Evolutionary conservation across 768 basidiomycete genomes (phyloP), one percentile per base, ranked within the genome.

Genomic region (Pleurotus djamor): DNA sequence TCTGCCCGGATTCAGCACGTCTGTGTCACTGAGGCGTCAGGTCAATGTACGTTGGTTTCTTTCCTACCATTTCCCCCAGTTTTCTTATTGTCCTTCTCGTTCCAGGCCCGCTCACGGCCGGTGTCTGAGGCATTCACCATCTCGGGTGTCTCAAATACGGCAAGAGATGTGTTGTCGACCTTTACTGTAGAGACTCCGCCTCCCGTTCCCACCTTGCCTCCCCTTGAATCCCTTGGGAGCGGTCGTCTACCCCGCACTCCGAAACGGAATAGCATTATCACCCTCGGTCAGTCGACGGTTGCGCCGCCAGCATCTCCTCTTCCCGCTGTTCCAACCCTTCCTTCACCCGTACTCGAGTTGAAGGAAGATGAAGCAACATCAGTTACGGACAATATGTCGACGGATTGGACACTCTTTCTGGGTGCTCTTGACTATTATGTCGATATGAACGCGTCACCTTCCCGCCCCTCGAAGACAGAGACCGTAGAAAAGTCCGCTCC

Each of bases 101-200:
- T 43, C 16, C 33, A 32, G 37, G 14, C 16, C 44, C 21, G 54
- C 12, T 56, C 54, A 7, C 54, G 54, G 6, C 54, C 54, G 12
- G 28, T 38, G 1, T 56, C 54, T 34, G 41, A 38, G 36, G 54
- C 54, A 12, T 56, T 43, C 54, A 56, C 54, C 14, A 52, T 52
- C n/a, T 52, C 51, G n/a, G 37, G 37, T 7, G 54, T 56, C 41
- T 56, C 54, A 14, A 56, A 56, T 8, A 44, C 54, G 7, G 41
- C 54, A 1, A 21, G 54, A 16, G 54, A 56, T 12, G 13, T 56
- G 12, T 32, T 56, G 13, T 38, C 54, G 16, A 38, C 41, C 1
- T n/a, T 56, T 8, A 43, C 6, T 34, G 54, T 28, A 3, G 21
- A 43, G 5, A n/a, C 38, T 1, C 54, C 54, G 41, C 54, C 38